Conservation (phyloP, 306 rosid genomes). For the Cicer judaicum region DNA sequence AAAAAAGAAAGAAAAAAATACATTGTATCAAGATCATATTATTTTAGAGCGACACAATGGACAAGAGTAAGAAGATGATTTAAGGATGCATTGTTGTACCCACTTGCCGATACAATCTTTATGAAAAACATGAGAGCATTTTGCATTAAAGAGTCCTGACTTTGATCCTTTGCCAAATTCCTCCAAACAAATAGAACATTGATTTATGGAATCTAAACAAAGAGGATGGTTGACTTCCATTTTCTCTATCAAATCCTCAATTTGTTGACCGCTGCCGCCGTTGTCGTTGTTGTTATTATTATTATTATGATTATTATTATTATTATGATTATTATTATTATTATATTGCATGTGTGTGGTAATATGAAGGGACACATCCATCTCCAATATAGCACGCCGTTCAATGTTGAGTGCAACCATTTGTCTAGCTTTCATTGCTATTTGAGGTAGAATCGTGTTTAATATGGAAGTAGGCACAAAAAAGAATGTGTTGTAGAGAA, state of each 20-base stretch:
- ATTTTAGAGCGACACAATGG: background rate
- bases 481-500: no score
- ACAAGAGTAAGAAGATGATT: background rate
- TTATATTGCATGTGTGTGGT: background rate
- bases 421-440: background rate
- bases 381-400: background rate
- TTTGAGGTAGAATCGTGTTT: no score
- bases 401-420: background rate
- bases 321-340: no score
- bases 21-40: background rate
- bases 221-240: no score
- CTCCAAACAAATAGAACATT: constrained; percentile 7
- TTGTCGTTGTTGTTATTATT: no score
- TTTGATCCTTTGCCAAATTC: background rate
- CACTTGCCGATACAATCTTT: background rate
- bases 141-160: background rate
- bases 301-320: no score
- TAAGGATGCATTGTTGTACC: background rate
- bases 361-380: background rate
- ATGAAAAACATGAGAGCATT: background rate
- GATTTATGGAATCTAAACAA: background rate
- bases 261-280: background rate
- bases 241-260: background rate
- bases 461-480: no score
- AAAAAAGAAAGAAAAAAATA: no score